Evolutionary conservation across 305 asterid genomes (phyloP).

Genomic region (Solanum aculeatissimum): DNA sequence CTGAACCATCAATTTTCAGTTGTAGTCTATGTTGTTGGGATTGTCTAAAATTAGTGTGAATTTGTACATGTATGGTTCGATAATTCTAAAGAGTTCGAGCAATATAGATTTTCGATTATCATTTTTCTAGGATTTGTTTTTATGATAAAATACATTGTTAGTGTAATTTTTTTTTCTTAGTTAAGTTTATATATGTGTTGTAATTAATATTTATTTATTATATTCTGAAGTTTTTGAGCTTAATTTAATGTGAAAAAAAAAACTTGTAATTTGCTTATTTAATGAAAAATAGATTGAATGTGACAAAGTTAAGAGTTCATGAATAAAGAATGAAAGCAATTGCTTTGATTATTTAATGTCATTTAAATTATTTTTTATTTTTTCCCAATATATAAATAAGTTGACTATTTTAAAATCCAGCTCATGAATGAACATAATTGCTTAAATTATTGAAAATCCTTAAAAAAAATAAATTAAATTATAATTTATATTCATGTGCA

Average conservation of each 20-base stretch:
- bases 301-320: background rate
- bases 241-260: background rate
- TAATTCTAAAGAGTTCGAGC: background rate
- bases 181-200: background rate
- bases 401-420: background rate
- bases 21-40: too few relatives aligned
- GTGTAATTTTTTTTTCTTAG: background rate
- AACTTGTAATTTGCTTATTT: background rate
- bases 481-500: background rate
- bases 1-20: too few relatives aligned
- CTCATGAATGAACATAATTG: background rate
- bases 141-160: background rate
- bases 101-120: too few relatives aligned
- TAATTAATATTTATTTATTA: background rate
- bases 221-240: background rate
- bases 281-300: background rate
- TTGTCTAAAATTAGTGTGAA: too few relatives aligned
- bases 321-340: background rate
- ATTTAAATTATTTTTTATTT: background rate
- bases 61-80: too few relatives aligned
- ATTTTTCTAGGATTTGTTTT: background rate
- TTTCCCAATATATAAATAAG: background rate
- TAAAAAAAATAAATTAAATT: background rate
- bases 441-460: background rate
- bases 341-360: background rate